Percentiles rank a stretch among this genome's conserved stretches.
Evolutionary conservation across 2,329 filamentous ascomycete genomes (phyloP).

Genomic region (Aspergillus spinulosporus): DNA sequence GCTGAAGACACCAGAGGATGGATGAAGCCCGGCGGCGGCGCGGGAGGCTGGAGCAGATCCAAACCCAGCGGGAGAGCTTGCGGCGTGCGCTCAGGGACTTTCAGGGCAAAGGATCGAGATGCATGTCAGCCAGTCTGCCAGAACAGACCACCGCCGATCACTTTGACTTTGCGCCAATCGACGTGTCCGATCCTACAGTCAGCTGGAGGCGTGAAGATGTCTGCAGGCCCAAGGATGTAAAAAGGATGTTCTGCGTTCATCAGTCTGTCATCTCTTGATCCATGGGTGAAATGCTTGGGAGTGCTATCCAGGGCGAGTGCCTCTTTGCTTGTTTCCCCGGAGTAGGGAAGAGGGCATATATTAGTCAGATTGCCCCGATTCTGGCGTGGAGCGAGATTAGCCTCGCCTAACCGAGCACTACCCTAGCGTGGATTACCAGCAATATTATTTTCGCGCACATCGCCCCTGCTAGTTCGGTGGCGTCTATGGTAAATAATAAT

Average conservation of each 20-base stretch:
- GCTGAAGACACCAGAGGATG: background rate
- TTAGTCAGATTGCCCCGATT: background rate
- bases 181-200: slow-evolving; percentile 1
- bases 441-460: background rate
- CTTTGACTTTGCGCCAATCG: slow-evolving; percentile 10
- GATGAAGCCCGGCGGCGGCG: background rate
- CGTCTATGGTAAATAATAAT: background rate
- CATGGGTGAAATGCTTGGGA: background rate
- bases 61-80: slow-evolving; percentile 1
- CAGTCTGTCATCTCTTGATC: slow-evolving; percentile 1
- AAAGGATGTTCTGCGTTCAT: slow-evolving; percentile 8
- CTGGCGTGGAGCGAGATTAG: background rate
- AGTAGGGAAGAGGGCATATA: background rate
- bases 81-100: slow-evolving; percentile 7
- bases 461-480: background rate
- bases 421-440: background rate
- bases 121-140: slow-evolving; percentile 15
- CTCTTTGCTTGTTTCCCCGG: background rate
- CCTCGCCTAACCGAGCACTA: slow-evolving; percentile 3
- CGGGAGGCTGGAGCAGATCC: background rate
- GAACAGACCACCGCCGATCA: slow-evolving; percentile 13
- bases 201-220: slow-evolving; percentile 2
- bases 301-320: background rate
- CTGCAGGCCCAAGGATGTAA: background rate
- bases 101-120: slow-evolving; percentile 15